These are phyloP conservation scores for Ophiostoma novo-ulmi DNA, from an alignment of 2,329 filamentous ascomycete species.

Conservation along the genomic window DNA sequence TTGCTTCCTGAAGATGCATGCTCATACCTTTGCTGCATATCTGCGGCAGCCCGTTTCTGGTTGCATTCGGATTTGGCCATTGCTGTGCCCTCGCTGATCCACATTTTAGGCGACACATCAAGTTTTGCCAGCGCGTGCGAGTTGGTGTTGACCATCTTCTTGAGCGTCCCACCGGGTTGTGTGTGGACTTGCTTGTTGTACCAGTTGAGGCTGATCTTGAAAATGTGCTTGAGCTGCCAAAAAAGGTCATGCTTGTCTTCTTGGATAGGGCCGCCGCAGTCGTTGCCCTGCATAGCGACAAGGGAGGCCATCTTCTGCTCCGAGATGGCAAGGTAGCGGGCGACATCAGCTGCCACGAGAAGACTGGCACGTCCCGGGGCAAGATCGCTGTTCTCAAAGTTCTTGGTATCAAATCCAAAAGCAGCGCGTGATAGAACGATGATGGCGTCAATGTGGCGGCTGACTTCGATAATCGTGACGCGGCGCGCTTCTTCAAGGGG, in stretches of 20 bases:
- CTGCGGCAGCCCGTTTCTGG: background rate
- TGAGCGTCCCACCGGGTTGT: background rate
- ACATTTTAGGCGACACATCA: constrained; percentile 18
- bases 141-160: constrained; percentile 1
- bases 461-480: constrained; percentile 26
- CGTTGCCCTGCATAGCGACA: constrained; percentile 5
- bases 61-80: constrained; percentile 1
- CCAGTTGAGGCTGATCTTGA: constrained; percentile 23
- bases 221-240: constrained; percentile 26
- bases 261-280: background rate
- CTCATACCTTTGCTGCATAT: background rate
- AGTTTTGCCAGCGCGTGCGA: constrained; percentile 14
- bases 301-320: constrained; percentile 24
- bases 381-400: constrained; percentile 16
- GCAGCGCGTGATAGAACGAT: constrained; percentile 25
- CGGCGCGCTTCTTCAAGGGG: constrained; percentile 19
- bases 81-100: constrained; percentile 17
- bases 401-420: constrained; percentile 22
- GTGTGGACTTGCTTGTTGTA: constrained; percentile 20
- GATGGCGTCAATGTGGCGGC: constrained; percentile 27
- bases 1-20: background rate
- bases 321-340: constrained; percentile 23
- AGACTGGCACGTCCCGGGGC: constrained; percentile 16
- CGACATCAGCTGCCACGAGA: constrained; percentile 21
- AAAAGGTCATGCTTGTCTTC: constrained; percentile 24